A percentile compares a stretch with the other conserved stretches of the same genome.
Conservation (phyloP, 345 rosid genomes). For the Clarkia xantiana region DNA sequence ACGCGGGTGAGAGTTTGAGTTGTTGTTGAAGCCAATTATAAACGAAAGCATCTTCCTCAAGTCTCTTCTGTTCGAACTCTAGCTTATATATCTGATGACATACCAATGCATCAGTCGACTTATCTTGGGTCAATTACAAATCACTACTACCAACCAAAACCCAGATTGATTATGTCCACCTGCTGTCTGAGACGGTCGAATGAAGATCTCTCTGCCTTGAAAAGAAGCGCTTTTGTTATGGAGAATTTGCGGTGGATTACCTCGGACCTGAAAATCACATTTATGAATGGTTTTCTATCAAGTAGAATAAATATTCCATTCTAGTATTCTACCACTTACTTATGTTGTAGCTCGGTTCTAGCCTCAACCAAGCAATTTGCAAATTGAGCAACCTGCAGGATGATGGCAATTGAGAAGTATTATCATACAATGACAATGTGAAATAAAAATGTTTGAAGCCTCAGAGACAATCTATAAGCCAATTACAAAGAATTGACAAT, state of each 20-base stretch:
- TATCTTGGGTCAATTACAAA: background rate
- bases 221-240: constrained; percentile 62
- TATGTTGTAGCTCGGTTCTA: constrained; percentile 61
- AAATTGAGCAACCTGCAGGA: constrained; percentile 65
- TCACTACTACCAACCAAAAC: constrained; percentile 2
- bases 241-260: constrained; percentile 67
- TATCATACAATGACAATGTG: background rate
- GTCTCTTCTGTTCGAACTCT: constrained; percentile 71
- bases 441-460: background rate
- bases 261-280: constrained; percentile 34
- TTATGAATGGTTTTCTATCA: background rate
- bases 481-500: too few relatives aligned
- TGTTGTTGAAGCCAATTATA: constrained; percentile 92
- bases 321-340: constrained; percentile 31
- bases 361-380: constrained; percentile 75
- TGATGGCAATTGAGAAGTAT: background rate
- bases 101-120: constrained; percentile 6
- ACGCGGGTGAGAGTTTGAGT: constrained; percentile 82
- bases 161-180: constrained; percentile 22
- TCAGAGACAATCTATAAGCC: too few relatives aligned
- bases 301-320: background rate
- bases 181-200: constrained; percentile 71
- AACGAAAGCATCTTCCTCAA: constrained; percentile 76
- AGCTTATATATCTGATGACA: constrained; percentile 53
- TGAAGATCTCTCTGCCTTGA: constrained; percentile 80